phyloP scores from a whole-genome alignment of 352 stramenopile genomes.

The Globisporangium nunn region DNA sequence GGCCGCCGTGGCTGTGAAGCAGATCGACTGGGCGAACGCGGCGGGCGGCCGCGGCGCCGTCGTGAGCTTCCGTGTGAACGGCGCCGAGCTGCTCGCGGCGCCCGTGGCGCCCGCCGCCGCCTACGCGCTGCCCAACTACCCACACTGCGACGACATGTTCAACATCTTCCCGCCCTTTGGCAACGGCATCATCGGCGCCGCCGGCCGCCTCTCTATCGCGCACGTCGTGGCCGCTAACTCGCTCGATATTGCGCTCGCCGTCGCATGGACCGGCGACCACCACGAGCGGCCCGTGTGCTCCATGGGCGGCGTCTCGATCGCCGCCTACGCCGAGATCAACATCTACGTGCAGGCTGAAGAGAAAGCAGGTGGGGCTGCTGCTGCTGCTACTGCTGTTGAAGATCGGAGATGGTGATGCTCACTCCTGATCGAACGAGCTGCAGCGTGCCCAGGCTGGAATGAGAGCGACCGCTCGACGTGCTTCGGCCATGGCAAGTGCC shows the following conservation, averaged over 20 bases:
- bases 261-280: constrained; percentile 54
- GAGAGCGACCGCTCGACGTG: constrained; percentile 34
- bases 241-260: constrained; percentile 44
- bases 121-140: constrained; percentile 66
- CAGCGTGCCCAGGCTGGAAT: constrained; percentile 75
- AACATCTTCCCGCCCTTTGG: constrained; percentile 73
- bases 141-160: constrained; percentile 83
- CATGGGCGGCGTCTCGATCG: constrained; percentile 69
- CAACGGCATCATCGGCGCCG: constrained; percentile 61
- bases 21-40: constrained; percentile 67
- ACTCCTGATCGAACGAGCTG: neutral
- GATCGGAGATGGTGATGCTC: neutral
- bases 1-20: constrained; percentile 66
- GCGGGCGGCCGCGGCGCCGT: constrained; percentile 44
- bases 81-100: constrained; percentile 42
- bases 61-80: constrained; percentile 56
- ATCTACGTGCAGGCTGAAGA: constrained; percentile 80
- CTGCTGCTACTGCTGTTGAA: neutral
- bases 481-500: constrained; percentile 60
- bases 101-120: constrained; percentile 54
- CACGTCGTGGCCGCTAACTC: constrained; percentile 32
- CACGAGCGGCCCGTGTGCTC: constrained; percentile 55
- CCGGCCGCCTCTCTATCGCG: constrained; percentile 60
- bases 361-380: constrained; percentile 38
- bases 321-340: constrained; percentile 70